Conservation (phyloP, 495 filamentous ascomycete genomes). For the Mytilinidion resinicola region DNA sequence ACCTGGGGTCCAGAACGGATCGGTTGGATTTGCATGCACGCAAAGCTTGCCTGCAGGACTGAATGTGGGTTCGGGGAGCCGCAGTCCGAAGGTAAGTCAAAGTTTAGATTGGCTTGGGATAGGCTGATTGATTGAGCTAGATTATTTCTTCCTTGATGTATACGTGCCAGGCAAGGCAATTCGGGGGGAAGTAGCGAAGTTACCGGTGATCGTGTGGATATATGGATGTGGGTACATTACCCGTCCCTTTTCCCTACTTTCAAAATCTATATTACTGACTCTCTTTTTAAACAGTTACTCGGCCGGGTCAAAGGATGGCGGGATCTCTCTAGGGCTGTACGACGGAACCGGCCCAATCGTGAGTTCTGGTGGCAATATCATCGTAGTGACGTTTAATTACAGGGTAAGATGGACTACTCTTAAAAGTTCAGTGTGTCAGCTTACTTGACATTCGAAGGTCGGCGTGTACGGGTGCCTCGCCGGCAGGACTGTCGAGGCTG, state of each 20-base stretch:
- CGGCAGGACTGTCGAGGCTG: constrained; percentile 37
- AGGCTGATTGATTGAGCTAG: too few species aligned
- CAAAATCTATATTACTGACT: constrained; percentile 21
- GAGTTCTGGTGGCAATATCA: background rate
- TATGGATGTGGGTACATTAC: constrained; percentile 33
- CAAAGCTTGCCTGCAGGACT: background rate
- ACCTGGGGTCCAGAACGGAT: background rate
- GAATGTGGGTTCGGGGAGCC: background rate
- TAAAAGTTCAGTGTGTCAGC: too few species aligned
- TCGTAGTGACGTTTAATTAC: background rate
- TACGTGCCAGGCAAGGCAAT: constrained; percentile 28
- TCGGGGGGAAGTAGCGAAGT: constrained; percentile 19
- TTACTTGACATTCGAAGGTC: too few species aligned
- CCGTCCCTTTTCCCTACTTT: too few species aligned
- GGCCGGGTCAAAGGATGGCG: background rate
- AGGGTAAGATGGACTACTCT: background rate
- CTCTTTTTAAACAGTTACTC: too few species aligned
- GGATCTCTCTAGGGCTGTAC: background rate
- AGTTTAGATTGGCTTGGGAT: too few species aligned
- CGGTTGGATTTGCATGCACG: background rate
- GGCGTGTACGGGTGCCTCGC: constrained; percentile 60
- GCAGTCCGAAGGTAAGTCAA: too few species aligned
- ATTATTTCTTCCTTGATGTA: constrained; percentile 51
- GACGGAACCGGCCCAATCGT: background rate
- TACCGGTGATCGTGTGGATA: constrained; percentile 32